Base-by-base conservation (phyloP, 1,139 yeast species). In the Sugiyamaella japonica region DNA sequence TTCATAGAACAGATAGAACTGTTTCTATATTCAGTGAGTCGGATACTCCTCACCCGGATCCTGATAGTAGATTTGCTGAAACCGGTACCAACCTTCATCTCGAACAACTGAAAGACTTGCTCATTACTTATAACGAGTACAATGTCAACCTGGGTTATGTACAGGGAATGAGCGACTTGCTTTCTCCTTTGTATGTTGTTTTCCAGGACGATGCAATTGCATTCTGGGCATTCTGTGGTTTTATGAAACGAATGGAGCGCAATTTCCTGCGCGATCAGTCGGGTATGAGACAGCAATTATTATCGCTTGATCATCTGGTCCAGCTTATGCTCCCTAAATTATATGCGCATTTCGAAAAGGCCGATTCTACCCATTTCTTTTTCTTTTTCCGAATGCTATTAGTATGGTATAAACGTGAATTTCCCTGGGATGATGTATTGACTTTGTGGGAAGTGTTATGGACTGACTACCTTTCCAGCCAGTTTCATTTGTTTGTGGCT, bases 191-290 rank as follows among this genome's bases (percentile, higher is more conserved):
- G 5, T 95, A 90, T 67, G 87, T 84, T 43, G 79, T 83, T 7
- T 73, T 89, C 43, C 83, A 84, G 65, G 96, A 91, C 68, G 97
- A 91, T 63, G 76, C 85, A 0, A 66, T 89, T 32, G 77, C 96
- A 2, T 93, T 93, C 69, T 90, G 97, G 95, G 86, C 93, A 15
- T 93, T 93, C 73, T 77, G 83, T 16, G 82, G 84, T 48, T 89
- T 89, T 63, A 93, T 95, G 99, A 90, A 88, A 50, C 76, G 95
- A 55, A 90, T 93, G 98, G 97, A 93, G 69, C 78, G 98, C 55
- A 95, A 93, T 70, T 93, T 91, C 69, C 75, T 91, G 32, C 80
- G 96, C 53, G 97, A 90, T 67, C 96, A 91, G 70, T 80, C 89
- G 42, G 99, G 99, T 0, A 93, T 93, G 87, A 85, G 89, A 63